Evolutionary conservation across 2,329 filamentous ascomycete genomes (phyloP).

Genomic region (Neoscytalidium dimidiatum): DNA sequence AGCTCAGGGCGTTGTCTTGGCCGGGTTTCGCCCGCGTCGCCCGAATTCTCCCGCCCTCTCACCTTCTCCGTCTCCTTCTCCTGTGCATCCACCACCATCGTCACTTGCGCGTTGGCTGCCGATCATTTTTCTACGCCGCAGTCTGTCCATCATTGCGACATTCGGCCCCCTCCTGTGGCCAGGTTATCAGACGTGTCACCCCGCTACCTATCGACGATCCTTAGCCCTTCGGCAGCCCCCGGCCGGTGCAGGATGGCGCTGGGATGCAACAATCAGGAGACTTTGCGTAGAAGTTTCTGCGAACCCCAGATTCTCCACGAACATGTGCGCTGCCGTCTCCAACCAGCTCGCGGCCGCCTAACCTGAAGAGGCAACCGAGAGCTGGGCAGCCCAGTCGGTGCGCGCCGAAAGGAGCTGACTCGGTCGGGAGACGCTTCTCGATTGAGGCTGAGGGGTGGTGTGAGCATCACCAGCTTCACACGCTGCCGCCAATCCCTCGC

Average conservation of each 20-base stretch:
- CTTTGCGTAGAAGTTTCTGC: not conserved
- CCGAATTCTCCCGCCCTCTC: not conserved
- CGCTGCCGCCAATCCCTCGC: not conserved
- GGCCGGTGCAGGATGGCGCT: not conserved
- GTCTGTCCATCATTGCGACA: not conserved
- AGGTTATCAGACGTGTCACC: not conserved
- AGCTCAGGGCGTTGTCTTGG: not conserved
- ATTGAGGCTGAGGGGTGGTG: not conserved
- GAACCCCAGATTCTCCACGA: slow-evolving; percentile 10
- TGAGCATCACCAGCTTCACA: slow-evolving; percentile 15
- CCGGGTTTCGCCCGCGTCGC: not conserved
- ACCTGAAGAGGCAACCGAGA: not conserved
- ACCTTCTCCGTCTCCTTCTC: slow-evolving; percentile 2
- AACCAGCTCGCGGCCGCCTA: not conserved
- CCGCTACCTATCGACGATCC: not conserved
- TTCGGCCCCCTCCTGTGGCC: not conserved
- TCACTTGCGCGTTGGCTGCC: not conserved
- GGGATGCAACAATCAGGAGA: not conserved
- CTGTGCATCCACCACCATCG: not conserved
- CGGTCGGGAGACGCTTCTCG: not conserved
- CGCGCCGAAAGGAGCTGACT: slow-evolving; percentile 9
- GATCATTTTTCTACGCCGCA: not conserved
- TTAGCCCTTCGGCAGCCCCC: not conserved
- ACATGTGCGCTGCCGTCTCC: not conserved
- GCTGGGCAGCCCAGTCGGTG: slow-evolving; percentile 1